Conservation (phyloP, 345 rosid species). For the Durio zibethinus region DNA sequence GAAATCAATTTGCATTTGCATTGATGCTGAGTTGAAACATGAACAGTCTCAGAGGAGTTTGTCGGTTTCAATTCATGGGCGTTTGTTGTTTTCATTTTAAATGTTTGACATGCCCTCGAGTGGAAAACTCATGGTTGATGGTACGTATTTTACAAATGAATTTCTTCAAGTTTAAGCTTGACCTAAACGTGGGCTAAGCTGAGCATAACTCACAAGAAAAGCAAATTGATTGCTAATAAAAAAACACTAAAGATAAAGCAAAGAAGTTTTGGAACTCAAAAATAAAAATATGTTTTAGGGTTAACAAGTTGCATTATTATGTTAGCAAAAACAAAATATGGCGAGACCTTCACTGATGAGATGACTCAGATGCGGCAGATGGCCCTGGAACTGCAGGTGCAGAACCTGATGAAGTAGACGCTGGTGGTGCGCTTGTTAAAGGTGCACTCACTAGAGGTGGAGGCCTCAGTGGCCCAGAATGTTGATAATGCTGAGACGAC, state of each 20-base stretch:
- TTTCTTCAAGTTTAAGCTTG: no score
- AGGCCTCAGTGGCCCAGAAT: conserved; percentile 31
- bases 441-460: conserved; percentile 23
- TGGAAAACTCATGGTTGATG: no score
- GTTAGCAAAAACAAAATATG: neutral
- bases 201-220: neutral
- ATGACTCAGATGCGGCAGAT: conserved; percentile 13
- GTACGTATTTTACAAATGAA: no score
- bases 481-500: conserved; percentile 40
- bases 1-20: neutral
- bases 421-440: conserved; percentile 14
- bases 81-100: no score
- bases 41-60: no score
- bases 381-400: conserved; percentile 26
- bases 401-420: conserved; percentile 20
- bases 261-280: neutral
- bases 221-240: neutral
- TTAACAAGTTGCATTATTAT: neutral
- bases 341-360: neutral
- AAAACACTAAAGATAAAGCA: neutral
- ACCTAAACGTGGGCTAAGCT: no score
- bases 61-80: no score
- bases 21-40: no score
- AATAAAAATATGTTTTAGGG: neutral
- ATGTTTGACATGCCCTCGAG: no score